Evolutionary conservation across 228 moss, liverwort and hornwort species (phyloP), one percentile per base, ranked within the genome.

Genomic region (Sphagnum magellanicum): DNA sequence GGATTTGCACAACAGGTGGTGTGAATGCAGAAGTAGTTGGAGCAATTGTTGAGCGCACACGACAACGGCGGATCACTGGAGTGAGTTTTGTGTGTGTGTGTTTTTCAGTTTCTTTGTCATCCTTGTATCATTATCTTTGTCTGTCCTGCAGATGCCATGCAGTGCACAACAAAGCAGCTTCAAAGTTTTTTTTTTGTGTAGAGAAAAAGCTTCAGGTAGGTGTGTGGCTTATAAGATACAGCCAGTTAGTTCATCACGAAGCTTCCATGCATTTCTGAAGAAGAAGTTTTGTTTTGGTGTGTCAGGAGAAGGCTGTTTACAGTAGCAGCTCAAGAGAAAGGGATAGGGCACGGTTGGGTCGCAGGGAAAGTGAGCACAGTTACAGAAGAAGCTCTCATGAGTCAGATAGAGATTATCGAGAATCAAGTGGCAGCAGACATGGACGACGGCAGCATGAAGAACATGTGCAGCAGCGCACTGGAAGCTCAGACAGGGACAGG

Each of bases 371-470:
- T 53, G 79, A 91, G 65, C 77, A 61, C 50, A 52, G 75, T 60
- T 79, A 77, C 11, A 79, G 75, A 68, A 72, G 69, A 50, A 63
- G 69, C n/a, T 68, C 72, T 50, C 70, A 76, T 71, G 80, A 84
- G 52, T 74, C 70, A 68, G 73, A 69, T 52, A 74, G 65, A 53
- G 50, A 64, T 50, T 63, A 71, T 8, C 68, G 75, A 58, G 77
- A 77, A 49, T 32, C 32, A 2, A 32, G 32, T 32, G 73, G 53
- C n/a, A 74, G 78, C 8, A 77, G 73, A 63, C 71, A 83, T 71
- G 87, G 86, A 8, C 79, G 68, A 51, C 74, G 78, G 78, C 50
- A 64, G 63, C 78, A 81, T 47, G 82, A 78, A 49, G 84, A 85
- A 53, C 70, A 32, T 32, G 32, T 32, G 32, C 32, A 32, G 10